A percentile compares a stretch with the other conserved stretches of the same genome.
These are phyloP conservation scores for Excoecaria agallocha DNA, from an alignment of 345 rosid species.

Conservation along the genomic window DNA sequence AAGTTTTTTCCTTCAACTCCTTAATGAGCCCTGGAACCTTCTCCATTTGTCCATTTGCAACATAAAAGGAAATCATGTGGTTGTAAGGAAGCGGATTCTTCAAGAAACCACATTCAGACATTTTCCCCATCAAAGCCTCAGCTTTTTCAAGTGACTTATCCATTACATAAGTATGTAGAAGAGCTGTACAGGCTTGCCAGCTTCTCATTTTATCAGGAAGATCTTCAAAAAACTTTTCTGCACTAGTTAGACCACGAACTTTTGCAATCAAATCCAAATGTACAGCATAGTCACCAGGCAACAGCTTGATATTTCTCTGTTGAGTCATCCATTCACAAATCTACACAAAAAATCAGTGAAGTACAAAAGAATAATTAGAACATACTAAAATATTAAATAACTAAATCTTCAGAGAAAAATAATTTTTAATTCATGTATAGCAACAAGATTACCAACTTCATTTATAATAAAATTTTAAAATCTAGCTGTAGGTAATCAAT, in stretches of 20 bases:
- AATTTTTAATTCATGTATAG: neutral
- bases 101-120: constrained; percentile 68
- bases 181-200: constrained; percentile 63
- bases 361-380: neutral
- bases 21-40: constrained; percentile 52
- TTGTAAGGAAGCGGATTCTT: constrained; percentile 65
- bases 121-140: constrained; percentile 74
- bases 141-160: constrained; percentile 57
- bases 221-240: constrained; percentile 90
- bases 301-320: constrained; percentile 63
- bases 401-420: neutral
- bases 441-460: neutral
- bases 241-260: constrained; percentile 72
- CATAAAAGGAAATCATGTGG: constrained; percentile 68
- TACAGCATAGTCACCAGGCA: constrained; percentile 85
- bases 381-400: neutral
- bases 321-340: constrained; percentile 91
- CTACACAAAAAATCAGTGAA: constrained; percentile 27
- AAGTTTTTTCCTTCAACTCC: constrained; percentile 56
- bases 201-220: constrained; percentile 71
- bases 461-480: neutral
- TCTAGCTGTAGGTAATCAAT: neutral
- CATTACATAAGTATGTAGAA: constrained; percentile 75
- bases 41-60: constrained; percentile 51
- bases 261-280: constrained; percentile 84